phyloP scores from a whole-genome alignment of 2,329 filamentous ascomycete genomes.

The Beauveria sp. region DNA sequence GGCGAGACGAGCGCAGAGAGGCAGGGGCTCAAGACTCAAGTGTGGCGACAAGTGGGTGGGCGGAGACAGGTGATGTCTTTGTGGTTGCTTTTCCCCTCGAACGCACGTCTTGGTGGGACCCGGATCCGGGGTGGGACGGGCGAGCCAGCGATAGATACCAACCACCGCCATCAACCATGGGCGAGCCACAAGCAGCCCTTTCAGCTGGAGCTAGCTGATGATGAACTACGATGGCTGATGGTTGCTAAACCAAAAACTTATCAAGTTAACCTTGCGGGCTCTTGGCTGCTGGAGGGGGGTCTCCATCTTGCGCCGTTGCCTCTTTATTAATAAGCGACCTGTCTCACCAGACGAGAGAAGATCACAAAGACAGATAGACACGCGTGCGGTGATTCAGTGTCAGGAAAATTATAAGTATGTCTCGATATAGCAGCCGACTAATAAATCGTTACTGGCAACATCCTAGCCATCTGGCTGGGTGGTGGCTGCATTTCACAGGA shows the following conservation, averaged over 20 bases:
- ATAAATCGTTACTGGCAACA: background rate
- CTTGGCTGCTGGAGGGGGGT: background rate
- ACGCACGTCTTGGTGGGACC: slow-evolving; percentile 25
- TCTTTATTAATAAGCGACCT: background rate
- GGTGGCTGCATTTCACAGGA: background rate
- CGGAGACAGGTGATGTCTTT: slow-evolving; percentile 22
- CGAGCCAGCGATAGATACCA: background rate
- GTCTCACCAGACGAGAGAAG: too few relatives aligned
- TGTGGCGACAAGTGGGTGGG: slow-evolving; percentile 17
- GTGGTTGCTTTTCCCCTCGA: slow-evolving; percentile 25
- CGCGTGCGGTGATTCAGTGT: background rate
- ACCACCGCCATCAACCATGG: slow-evolving; percentile 11
- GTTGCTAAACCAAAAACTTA: background rate
- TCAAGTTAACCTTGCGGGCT: background rate
- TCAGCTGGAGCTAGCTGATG: slow-evolving; percentile 1
- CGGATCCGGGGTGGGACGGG: slow-evolving; percentile 24
- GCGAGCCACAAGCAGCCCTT: slow-evolving; percentile 6
- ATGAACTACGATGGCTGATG: slow-evolving; percentile 1
- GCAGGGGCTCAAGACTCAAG: slow-evolving; percentile 8
- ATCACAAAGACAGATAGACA: background rate
- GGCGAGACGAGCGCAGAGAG: slow-evolving; percentile 1
- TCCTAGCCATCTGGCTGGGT: background rate
- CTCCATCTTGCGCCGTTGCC: background rate
- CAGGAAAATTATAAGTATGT: background rate
- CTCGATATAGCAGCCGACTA: background rate